Evolutionary conservation across 1,284 basidiomycete species (phyloP).

Genomic region (Trametes pubescens): DNA sequence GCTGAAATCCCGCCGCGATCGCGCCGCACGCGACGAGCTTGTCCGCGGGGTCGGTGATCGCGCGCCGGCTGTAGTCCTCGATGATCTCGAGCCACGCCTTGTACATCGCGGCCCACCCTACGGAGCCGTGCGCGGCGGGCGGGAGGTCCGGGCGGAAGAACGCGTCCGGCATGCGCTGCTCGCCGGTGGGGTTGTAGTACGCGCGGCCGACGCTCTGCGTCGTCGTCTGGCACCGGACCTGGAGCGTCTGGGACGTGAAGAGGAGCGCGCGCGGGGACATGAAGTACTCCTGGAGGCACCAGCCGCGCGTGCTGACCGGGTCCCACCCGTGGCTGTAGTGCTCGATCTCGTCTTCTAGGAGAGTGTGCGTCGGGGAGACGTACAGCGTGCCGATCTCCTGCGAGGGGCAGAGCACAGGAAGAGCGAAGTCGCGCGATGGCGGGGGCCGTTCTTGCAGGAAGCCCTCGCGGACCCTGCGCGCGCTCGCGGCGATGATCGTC

Average conservation of each 20-base stretch:
- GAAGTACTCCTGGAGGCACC: conserved; percentile 28
- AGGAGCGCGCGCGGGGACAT: conserved; percentile 26
- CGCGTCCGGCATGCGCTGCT: conserved; percentile 15
- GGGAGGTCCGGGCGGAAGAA: conserved; percentile 16
- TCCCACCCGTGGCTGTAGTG: conserved; percentile 1
- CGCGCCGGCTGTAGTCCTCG: conserved; percentile 26
- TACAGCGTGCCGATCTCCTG: conserved; percentile 16
- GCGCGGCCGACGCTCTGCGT: conserved; percentile 25
- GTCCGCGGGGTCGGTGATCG: conserved; percentile 19
- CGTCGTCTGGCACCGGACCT: conserved; percentile 25
- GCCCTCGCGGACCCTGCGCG: neutral
- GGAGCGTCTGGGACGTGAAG: conserved; percentile 28
- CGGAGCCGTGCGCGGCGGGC: neutral
- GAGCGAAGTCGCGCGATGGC: conserved; percentile 9
- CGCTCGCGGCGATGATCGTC: conserved; percentile 12
- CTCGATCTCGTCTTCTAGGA: neutral
- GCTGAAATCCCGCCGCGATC: conserved; percentile 26
- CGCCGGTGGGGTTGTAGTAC: conserved; percentile 11
- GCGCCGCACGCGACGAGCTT: conserved; percentile 28
- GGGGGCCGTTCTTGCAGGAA: conserved; percentile 6
- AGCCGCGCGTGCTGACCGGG: conserved; percentile 22
- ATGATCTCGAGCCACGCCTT: conserved; percentile 24
- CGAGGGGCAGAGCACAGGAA: conserved; percentile 24
- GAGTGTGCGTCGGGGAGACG: conserved; percentile 12
- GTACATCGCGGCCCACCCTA: conserved; percentile 5